Evolutionary conservation across 768 basidiomycete genomes (phyloP), one percentile per base, ranked within the genome.

Genomic region (Cystofilobasidium ferigula): DNA sequence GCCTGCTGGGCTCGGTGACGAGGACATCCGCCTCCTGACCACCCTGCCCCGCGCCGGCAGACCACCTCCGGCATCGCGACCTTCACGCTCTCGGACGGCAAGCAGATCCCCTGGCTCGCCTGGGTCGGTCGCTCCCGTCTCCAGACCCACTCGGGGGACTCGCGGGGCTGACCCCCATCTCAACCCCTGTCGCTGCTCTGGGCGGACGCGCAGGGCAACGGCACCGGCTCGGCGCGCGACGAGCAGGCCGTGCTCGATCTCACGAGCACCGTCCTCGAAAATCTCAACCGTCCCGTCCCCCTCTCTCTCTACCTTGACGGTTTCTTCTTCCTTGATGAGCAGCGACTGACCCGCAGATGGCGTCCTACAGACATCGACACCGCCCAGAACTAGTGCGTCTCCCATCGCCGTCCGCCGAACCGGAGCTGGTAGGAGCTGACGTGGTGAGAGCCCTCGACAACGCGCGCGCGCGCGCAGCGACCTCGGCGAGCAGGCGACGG

Each of bases 21-120:
- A n/a, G n/a, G n/a, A n/a, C n/a, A n/a, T n/a, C n/a, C n/a, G n/a
- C n/a, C n/a, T n/a, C n/a, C n/a, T n/a, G n/a, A n/a, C n/a, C n/a
- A n/a, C n/a, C n/a, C n/a, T n/a, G n/a, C n/a, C n/a, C n/a, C n/a
- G n/a, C n/a, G n/a, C n/a, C n/a, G n/a, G 63, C 48, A 48, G 61
- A 62, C 64, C 28, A 16, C 36, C 38, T 65, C 48, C 38, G 72
- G 72, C 71, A 54, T 68, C 22, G 63, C 71, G 20, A 69, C 70
- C 1, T 69, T 76, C 65, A 67, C 65, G n/a, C 69, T 75, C 34
- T 64, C 64, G 40, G 73, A 77, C 64, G 73, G 73, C 30, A 71
- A 69, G 14, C 12, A 57, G 26, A 74, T 76, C 65, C 75, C 74
- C n/a, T 70, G 69, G 34, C 62, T 76, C 42, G 72, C 61, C 30